These are phyloP conservation scores for Mikania micrantha DNA, from an alignment of 129 eudicot species.

Conservation along the genomic window DNA sequence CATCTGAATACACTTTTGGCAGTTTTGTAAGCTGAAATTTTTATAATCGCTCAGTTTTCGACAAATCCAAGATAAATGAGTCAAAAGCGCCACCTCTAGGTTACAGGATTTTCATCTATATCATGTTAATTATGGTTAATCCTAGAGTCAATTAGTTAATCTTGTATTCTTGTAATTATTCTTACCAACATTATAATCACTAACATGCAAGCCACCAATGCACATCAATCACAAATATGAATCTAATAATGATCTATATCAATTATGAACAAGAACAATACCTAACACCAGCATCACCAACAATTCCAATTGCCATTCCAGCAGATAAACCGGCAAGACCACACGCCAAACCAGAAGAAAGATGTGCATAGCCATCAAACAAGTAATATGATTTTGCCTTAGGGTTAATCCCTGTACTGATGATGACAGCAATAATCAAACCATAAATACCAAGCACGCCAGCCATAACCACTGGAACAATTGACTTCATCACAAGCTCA, in stretches of 20 bases:
- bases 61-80: no score
- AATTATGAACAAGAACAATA: slow-evolving; percentile 20
- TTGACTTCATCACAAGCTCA: slow-evolving; percentile 62
- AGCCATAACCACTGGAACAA: slow-evolving; percentile 66
- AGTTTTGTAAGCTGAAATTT: no score
- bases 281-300: slow-evolving; percentile 67
- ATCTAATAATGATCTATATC: neutral
- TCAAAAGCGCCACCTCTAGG: no score
- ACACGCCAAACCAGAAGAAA: slow-evolving; percentile 53
- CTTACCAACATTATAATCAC: neutral
- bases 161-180: neutral
- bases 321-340: slow-evolving; percentile 49
- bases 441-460: slow-evolving; percentile 62
- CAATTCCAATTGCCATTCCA: slow-evolving; percentile 48
- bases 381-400: slow-evolving; percentile 40
- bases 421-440: slow-evolving; percentile 60
- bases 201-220: neutral
- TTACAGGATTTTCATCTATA: no score
- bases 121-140: neutral
- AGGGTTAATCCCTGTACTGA: slow-evolving; percentile 57
- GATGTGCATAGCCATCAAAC: slow-evolving; percentile 57
- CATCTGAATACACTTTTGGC: no score
- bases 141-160: neutral
- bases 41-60: no score
- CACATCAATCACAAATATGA: neutral